Percentiles rank a stretch among this genome's conserved stretches.
Conservation (phyloP, 345 rosid species). For the Populus tremula region DNA sequence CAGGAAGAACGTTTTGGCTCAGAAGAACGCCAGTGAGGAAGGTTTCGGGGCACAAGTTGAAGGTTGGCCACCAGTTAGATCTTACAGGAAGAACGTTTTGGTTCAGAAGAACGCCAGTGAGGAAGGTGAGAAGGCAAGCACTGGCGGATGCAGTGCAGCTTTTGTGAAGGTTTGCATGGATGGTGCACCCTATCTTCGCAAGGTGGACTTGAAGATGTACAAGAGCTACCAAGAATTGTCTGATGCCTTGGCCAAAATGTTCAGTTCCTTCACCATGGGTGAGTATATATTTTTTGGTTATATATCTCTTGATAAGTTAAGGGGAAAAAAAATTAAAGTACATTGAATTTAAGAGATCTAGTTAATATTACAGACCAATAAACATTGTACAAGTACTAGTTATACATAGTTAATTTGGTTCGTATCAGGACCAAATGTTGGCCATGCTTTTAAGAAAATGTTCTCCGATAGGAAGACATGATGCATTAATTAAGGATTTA, state of each 20-base stretch:
- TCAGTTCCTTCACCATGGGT: constrained; percentile 98
- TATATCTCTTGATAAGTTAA: background rate
- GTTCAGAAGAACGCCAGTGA: constrained; percentile 49
- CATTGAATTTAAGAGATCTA: background rate
- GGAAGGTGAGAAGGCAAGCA: constrained; percentile 31
- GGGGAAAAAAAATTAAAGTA: background rate
- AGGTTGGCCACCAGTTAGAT: constrained; percentile 97
- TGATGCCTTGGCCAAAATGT: constrained; percentile 86
- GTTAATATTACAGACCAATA: background rate
- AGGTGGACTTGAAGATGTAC: constrained; percentile 92
- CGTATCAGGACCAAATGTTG: background rate
- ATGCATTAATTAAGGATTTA: background rate
- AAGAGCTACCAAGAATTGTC: constrained; percentile 80
- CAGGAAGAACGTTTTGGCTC: constrained; percentile 83
- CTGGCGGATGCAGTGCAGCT: constrained; percentile 41
- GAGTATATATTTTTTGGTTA: constrained; percentile 4
- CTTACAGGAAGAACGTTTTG: constrained; percentile 85
- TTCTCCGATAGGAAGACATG: background rate
- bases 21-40: constrained; percentile 43
- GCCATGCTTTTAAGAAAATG: background rate
- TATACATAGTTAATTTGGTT: background rate
- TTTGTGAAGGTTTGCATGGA: constrained; percentile 97
- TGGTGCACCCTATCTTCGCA: constrained; percentile 93
- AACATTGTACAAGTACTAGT: background rate
- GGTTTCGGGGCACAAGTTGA: constrained; percentile 70